These are phyloP conservation scores for Austroboletus eburneus DNA, from an alignment of 768 basidiomycete species.

Conservation along the genomic window DNA sequence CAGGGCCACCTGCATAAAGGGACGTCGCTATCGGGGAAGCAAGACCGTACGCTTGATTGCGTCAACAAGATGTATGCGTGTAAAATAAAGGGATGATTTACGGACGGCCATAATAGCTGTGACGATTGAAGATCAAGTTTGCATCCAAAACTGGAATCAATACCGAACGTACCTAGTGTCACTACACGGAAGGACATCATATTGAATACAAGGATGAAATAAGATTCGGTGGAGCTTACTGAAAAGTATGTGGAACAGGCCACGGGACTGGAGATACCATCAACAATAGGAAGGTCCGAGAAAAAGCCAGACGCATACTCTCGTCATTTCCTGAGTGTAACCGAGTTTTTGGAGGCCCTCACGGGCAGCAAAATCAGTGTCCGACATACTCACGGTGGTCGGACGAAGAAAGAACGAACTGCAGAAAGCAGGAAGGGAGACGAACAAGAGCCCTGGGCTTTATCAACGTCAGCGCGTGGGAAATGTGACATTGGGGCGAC, in stretches of 20 bases:
- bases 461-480: no score
- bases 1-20: constrained; percentile 51
- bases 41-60: constrained; percentile 48
- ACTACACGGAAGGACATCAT: constrained; percentile 29
- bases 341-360: constrained; percentile 48
- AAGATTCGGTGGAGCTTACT: constrained; percentile 40
- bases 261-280: constrained; percentile 31
- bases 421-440: no score
- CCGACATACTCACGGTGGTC: no score
- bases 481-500: no score
- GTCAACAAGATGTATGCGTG: constrained; percentile 2
- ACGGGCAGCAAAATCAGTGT: constrained; percentile 26
- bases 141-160: not conserved
- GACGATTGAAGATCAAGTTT: not conserved
- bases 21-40: constrained; percentile 54
- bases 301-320: constrained; percentile 30
- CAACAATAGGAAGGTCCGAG: no score
- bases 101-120: constrained; percentile 61
- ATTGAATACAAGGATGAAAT: no score
- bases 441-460: no score
- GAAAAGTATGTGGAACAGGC: constrained; percentile 49
- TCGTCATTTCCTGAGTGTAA: constrained; percentile 51
- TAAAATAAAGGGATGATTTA: constrained; percentile 29
- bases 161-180: constrained; percentile 40
- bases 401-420: no score